Conservation (phyloP, 768 basidiomycete genomes). For the Candolleomyces aberdarensis region DNA sequence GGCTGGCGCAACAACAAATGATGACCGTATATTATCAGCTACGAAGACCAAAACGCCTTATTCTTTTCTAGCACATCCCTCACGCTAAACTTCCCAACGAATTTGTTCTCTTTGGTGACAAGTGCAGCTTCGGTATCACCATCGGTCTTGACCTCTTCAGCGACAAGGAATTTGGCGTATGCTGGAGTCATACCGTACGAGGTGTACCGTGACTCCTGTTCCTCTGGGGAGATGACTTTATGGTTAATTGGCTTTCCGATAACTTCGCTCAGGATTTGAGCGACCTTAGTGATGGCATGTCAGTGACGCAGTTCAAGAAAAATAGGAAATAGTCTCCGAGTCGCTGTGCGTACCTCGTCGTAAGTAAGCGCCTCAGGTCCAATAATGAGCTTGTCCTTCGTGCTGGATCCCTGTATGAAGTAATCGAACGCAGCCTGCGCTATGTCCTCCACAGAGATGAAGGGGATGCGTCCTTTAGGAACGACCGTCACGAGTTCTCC, state of each 20-base stretch:
- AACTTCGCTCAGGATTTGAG: constrained; percentile 15
- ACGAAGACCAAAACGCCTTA: too few species aligned
- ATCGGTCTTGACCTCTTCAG: too few species aligned
- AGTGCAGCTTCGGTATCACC: too few species aligned
- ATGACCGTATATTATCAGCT: too few species aligned
- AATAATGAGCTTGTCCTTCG: constrained; percentile 17
- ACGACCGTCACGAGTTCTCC: constrained; percentile 20
- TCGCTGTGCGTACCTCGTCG: constrained; percentile 17
- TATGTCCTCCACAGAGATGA: constrained; percentile 24
- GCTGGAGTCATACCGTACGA: too few species aligned
- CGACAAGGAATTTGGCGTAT: too few species aligned
- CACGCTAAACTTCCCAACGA: too few species aligned
- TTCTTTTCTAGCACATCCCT: too few species aligned
- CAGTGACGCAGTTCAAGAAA: not conserved
- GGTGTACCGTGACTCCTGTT: constrained; percentile 10
- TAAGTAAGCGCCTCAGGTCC: constrained; percentile 27
- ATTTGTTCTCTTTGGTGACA: too few species aligned
- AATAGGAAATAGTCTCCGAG: too few species aligned
- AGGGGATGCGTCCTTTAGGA: constrained; percentile 23
- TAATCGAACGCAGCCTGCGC: constrained; percentile 23
- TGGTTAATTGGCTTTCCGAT: constrained; percentile 20
- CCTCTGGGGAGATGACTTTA: constrained; percentile 10
- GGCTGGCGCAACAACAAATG: too few species aligned
- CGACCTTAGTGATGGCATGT: constrained; percentile 10
- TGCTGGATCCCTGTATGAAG: constrained; percentile 11